Base-by-base conservation (phyloP, 2,329 filamentous ascomycete species). In the Colletotrichum viniferum region DNA sequence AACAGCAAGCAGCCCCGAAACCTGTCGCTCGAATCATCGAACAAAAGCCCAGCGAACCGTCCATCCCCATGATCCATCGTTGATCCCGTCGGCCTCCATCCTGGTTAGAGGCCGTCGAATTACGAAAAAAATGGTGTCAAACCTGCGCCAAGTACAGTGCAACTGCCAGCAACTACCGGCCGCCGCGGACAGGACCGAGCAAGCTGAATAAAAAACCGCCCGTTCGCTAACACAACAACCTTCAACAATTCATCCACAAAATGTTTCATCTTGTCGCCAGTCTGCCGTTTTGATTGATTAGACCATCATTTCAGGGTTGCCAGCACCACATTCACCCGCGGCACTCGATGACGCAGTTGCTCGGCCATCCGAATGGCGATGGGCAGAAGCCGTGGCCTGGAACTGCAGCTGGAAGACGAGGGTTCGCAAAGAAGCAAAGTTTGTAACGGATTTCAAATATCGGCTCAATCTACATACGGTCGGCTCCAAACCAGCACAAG, bases 351-450 rank as follows among this genome's bases (percentile, higher is more conserved):
- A 69, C 48, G 69, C 73, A 68, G 62, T 67, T 67, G 69, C 73
- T 75, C 69, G 69, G 56, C 62, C 69, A 72, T 72, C 55, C 55
- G 69, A 67, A 72, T 66, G 55, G 34, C 48, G 48, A 72, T 72
- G 24, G 52, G 69, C 72, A 72, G 26, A 36, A 38, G n/a, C 62
- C 69, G 62, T 55, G 24, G 62, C 38, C 56, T 63, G 18, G 38
- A 72, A 71, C 55, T 32, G 28, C 36, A 24, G 24, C 38, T 68
- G 10, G 38, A 61, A 28, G 61, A 55, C 48, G 61, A 58, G 30
- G 30, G 18, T 43, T 55, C 26, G 21, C 21, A 28, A 68, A 68
- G 43, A 75, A 73, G 73, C 69, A 72, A 75, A 69, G 14, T 63
- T 55, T 38, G 21, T 52, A 36, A 24, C 55, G 18, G 72, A 14